Conservation (phyloP, 176 grass and related monocot genomes). For the Oryza brachyantha region DNA sequence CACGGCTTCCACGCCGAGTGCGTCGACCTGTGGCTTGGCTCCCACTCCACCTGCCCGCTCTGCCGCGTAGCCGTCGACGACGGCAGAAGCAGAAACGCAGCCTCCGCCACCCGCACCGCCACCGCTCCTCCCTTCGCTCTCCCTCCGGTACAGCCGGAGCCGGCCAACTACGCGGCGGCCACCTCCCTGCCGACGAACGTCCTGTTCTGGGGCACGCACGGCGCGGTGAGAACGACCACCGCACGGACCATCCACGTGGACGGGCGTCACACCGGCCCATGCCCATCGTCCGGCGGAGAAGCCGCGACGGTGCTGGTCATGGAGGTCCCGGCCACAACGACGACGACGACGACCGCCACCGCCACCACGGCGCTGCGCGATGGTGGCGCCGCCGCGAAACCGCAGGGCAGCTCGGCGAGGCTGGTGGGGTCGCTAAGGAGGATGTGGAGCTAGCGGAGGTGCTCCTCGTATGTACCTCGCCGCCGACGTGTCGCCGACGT, state of each 20-base stretch:
- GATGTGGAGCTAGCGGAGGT: conserved; percentile 37
- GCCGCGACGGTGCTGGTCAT: conserved; percentile 36
- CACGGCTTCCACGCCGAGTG: conserved; percentile 77
- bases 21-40: conserved; percentile 59
- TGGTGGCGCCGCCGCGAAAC: not conserved
- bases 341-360: too few species aligned
- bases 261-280: not conserved
- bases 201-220: conserved; percentile 47
- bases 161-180: conserved; percentile 39
- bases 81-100: too few species aligned
- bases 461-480: not conserved
- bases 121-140: conserved; percentile 32
- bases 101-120: too few species aligned
- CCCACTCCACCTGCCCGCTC: conserved; percentile 71
- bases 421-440: conserved; percentile 22
- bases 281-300: too few species aligned
- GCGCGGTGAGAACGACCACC: not conserved
- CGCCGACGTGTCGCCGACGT: not conserved
- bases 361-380: not conserved
- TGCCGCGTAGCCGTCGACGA: conserved; percentile 58
- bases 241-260: not conserved
- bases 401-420: not conserved
- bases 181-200: conserved; percentile 65
- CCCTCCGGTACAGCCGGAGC: conserved; percentile 54
- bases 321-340: conserved; percentile 46